Percentiles rank a stretch among this genome's conserved stretches.
Evolutionary conservation across 2,329 filamentous ascomycete genomes (phyloP).

Genomic region (Elsinoe perseae): DNA sequence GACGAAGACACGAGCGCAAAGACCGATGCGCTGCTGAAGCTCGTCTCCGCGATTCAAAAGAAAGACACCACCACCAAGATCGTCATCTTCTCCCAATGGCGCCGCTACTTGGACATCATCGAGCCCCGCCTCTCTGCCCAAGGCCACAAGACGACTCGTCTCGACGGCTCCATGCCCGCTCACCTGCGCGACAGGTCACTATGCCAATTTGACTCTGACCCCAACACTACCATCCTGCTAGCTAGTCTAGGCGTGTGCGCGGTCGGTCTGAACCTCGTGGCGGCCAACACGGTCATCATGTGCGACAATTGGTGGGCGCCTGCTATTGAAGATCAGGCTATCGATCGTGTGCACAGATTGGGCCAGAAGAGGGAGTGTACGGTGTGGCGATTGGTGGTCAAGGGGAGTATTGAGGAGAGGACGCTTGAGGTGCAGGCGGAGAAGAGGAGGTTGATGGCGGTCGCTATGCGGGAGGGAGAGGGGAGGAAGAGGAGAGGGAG

Average conservation of each 20-base stretch:
- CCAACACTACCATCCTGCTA: slow-evolving; percentile 65
- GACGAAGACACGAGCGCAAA: slow-evolving; percentile 66
- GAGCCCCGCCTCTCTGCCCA: slow-evolving; percentile 57
- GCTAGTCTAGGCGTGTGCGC: slow-evolving; percentile 75
- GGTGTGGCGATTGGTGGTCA: slow-evolving; percentile 74
- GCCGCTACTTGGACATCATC: slow-evolving; percentile 60
- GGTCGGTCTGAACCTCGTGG: slow-evolving; percentile 78
- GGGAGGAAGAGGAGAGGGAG: slow-evolving; percentile 44
- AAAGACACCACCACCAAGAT: slow-evolving; percentile 58
- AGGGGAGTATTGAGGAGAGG: slow-evolving; percentile 70
- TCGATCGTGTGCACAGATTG: slow-evolving; percentile 79
- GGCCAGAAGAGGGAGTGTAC: slow-evolving; percentile 73
- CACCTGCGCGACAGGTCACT: slow-evolving; percentile 65
- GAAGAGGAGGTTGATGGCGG: slow-evolving; percentile 50
- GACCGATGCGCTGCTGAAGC: slow-evolving; percentile 68
- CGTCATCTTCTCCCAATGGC: slow-evolving; percentile 72
- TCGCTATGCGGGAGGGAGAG: slow-evolving; percentile 36
- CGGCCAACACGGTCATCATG: slow-evolving; percentile 77
- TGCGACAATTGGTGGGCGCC: slow-evolving; percentile 88
- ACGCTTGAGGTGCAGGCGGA: slow-evolving; percentile 69
- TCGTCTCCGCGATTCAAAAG: slow-evolving; percentile 58
- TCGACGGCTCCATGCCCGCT: slow-evolving; percentile 74
- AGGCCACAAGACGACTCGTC: slow-evolving; percentile 58
- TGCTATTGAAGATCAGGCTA: slow-evolving; percentile 83
- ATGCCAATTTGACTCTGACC: slow-evolving; percentile 57